Evolutionary conservation across 2,329 filamentous ascomycete genomes (phyloP).

Genomic region (Pestalotiopsis sp.): DNA sequence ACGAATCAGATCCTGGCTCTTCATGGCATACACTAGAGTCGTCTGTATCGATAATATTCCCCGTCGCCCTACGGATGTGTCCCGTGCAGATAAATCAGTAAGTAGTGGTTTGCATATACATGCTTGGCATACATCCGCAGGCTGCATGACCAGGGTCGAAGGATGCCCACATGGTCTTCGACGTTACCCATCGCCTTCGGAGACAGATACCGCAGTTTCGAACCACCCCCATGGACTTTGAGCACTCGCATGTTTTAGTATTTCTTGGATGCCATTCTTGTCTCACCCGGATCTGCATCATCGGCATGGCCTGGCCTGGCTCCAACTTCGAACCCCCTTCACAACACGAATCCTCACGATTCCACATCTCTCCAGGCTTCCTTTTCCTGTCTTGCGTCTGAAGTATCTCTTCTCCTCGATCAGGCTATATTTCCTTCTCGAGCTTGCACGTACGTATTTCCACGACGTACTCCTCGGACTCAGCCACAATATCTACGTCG

Average conservation of each 20-base stretch:
- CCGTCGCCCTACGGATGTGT: neutral
- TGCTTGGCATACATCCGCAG: slow-evolving; percentile 7
- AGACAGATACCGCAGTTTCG: neutral
- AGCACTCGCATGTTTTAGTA: neutral
- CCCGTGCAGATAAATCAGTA: slow-evolving; percentile 3
- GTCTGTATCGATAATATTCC: neutral
- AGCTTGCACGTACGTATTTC: neutral
- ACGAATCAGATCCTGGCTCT: neutral
- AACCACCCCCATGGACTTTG: neutral
- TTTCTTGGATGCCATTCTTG: neutral
- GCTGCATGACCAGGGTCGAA: slow-evolving; percentile 3
- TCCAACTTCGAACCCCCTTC: neutral
- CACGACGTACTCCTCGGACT: neutral
- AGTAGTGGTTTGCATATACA: slow-evolving; percentile 3
- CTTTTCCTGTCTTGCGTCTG: neutral
- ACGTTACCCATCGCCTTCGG: neutral
- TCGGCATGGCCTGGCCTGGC: neutral
- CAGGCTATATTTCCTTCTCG: neutral
- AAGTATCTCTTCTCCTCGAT: neutral
- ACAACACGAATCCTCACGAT: neutral
- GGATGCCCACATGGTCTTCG: slow-evolving; percentile 9
- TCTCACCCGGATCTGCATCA: neutral
- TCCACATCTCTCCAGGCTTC: neutral
- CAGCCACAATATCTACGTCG: neutral
- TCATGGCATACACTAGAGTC: no score